phyloP scores from a whole-genome alignment of 352 stramenopile genomes.

The Pythium monospermum region DNA sequence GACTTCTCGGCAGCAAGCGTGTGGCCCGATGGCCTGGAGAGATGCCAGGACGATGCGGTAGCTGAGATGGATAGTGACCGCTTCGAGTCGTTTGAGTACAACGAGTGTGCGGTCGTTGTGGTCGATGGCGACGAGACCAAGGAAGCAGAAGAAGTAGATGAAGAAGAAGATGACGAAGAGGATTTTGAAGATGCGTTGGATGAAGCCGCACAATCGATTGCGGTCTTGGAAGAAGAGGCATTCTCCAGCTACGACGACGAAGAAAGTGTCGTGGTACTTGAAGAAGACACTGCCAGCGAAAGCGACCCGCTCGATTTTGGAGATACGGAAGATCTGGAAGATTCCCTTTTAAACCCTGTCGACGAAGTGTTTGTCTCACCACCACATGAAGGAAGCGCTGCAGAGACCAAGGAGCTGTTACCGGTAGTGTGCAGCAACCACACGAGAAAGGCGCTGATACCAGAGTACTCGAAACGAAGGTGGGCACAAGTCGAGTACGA shows the following conservation, averaged over 20 bases:
- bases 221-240: conserved; percentile 18
- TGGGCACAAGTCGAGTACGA: not conserved
- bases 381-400: not conserved
- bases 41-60: not conserved
- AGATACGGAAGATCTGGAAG: too few relatives aligned
- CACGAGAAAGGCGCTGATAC: not conserved
- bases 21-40: too few relatives aligned
- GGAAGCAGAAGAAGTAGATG: not conserved
- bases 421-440: not conserved
- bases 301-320: not conserved
- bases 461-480: conserved; percentile 5
- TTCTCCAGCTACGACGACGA: conserved; percentile 13
- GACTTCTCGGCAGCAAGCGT: too few relatives aligned
- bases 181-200: conserved; percentile 19
- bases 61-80: conserved; percentile 17
- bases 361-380: conserved; percentile 3
- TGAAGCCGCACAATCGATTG: not conserved
- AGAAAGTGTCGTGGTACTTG: conserved; percentile 22
- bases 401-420: not conserved
- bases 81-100: conserved; percentile 36
- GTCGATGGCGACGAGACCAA: not conserved
- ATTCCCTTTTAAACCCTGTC: conserved; percentile 4
- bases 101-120: conserved; percentile 20
- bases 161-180: conserved; percentile 2
- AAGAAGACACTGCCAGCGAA: conserved; percentile 8